phyloP scores from a whole-genome alignment of 257 asterid species.

The Anisodus tanguticus region DNA sequence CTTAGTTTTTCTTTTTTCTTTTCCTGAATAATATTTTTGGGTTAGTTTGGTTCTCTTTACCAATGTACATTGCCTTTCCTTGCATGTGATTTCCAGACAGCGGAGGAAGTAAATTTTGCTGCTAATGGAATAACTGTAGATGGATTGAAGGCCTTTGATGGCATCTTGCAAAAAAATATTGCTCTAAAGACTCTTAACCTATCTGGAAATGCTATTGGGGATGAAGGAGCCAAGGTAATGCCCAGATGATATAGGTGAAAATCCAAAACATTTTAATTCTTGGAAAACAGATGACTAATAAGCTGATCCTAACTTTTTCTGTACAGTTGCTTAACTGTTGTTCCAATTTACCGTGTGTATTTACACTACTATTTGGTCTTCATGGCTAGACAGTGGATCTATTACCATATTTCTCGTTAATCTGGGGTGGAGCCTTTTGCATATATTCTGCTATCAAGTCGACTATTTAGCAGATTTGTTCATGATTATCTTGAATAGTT shows the following conservation, averaged over 20 bases:
- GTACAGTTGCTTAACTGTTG: background rate
- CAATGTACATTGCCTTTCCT: conserved; percentile 28
- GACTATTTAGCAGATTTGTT: too few relatives aligned
- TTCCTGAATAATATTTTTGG: background rate
- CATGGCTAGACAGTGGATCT: background rate
- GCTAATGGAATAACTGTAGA: conserved; percentile 91
- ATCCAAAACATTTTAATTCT: conserved; percentile 28
- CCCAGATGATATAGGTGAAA: conserved; percentile 22
- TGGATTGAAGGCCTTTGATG: conserved; percentile 93
- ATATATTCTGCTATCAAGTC: background rate
- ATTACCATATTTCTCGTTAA: background rate
- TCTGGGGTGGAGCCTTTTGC: background rate
- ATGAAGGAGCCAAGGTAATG: conserved; percentile 93
- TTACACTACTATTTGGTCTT: background rate
- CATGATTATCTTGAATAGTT: background rate
- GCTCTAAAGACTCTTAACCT: conserved; percentile 80
- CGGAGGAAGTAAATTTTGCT: conserved; percentile 93
- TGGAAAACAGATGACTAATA: conserved; percentile 32
- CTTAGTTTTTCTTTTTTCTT: background rate
- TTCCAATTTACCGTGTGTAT: background rate
- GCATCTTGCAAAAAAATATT: conserved; percentile 83
- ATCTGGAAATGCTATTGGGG: conserved; percentile 96
- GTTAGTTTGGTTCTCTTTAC: conserved; percentile 29
- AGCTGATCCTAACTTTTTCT: conserved; percentile 13
- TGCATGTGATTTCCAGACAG: conserved; percentile 62